Conservation (phyloP, 176 grass and related monocot species). For the Eragrostis nindensis region DNA sequence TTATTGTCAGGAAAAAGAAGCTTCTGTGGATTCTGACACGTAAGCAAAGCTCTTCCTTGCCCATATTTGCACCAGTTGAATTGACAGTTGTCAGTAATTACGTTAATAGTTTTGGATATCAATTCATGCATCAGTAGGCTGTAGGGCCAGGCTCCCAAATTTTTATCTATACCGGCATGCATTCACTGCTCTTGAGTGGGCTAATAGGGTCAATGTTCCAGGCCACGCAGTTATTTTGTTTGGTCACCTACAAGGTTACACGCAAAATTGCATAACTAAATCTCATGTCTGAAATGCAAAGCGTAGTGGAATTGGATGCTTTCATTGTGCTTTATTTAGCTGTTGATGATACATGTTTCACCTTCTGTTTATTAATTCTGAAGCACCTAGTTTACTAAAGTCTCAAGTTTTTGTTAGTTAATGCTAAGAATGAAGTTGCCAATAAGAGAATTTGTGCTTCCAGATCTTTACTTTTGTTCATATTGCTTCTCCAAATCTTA, state of each 20-base stretch:
- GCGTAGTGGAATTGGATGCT: background rate
- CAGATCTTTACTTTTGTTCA: too few species aligned
- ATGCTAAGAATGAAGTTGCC: background rate
- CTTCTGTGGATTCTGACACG: conserved; percentile 46
- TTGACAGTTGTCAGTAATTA: background rate
- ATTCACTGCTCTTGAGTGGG: background rate
- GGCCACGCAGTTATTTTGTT: background rate
- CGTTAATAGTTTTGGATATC: conserved; percentile 14
- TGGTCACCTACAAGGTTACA: background rate
- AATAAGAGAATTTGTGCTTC: background rate
- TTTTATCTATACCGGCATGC: background rate
- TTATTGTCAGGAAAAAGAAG: conserved; percentile 48
- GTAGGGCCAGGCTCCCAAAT: background rate
- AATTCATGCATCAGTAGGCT: conserved; percentile 15
- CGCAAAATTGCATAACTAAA: background rate
- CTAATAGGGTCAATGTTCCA: too few species aligned
- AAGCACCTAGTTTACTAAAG: background rate
- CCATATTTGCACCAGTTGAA: conserved; percentile 9
- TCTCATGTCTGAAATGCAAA: background rate
- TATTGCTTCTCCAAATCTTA: background rate
- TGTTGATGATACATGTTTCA: conserved; percentile 12
- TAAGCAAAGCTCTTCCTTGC: conserved; percentile 37
- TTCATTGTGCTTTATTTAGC: background rate
- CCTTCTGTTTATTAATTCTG: background rate
- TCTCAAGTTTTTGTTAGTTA: background rate